Conservation (phyloP, 2,329 filamentous ascomycete genomes). For the Lachnellula occidentalis region DNA sequence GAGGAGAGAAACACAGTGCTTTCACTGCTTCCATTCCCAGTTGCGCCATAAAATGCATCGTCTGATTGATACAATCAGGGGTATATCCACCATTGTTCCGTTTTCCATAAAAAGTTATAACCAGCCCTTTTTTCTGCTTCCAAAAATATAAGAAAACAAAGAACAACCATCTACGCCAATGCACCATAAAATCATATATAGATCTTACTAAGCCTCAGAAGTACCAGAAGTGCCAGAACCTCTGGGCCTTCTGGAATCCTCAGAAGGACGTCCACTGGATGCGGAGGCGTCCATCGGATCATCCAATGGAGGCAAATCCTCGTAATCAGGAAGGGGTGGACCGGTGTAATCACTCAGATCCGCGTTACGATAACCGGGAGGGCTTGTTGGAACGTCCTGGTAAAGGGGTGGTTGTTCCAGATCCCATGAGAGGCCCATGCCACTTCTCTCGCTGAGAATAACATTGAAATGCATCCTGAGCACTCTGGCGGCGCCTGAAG, state of each 20-base stretch:
- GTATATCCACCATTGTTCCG: not conserved
- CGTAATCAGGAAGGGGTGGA: slow-evolving; percentile 27
- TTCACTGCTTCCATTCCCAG: not conserved
- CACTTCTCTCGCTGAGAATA: slow-evolving; percentile 83
- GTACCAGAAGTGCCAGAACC: not conserved
- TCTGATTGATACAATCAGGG: not conserved
- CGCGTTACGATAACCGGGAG: slow-evolving; percentile 56
- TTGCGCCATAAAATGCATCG: not conserved
- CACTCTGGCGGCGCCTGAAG: slow-evolving; percentile 85
- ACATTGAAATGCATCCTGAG: slow-evolving; percentile 88
- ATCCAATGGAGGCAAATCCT: slow-evolving; percentile 23
- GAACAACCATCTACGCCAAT: too few relatives aligned
- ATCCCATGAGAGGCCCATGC: slow-evolving; percentile 92
- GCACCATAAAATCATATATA: too few relatives aligned
- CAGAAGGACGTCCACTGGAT: too few relatives aligned
- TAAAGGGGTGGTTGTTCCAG: slow-evolving; percentile 93
- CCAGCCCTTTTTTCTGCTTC: not conserved
- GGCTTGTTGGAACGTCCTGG: slow-evolving; percentile 83
- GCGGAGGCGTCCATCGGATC: not conserved
- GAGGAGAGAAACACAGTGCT: not conserved
- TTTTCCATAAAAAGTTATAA: not conserved
- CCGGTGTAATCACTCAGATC: slow-evolving; percentile 19
- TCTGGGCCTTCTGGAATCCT: not conserved
- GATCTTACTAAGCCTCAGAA: too few relatives aligned
- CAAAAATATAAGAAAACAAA: not conserved